Base-by-base conservation (phyloP, 306 rosid species). In the Corylus americana region DNA sequence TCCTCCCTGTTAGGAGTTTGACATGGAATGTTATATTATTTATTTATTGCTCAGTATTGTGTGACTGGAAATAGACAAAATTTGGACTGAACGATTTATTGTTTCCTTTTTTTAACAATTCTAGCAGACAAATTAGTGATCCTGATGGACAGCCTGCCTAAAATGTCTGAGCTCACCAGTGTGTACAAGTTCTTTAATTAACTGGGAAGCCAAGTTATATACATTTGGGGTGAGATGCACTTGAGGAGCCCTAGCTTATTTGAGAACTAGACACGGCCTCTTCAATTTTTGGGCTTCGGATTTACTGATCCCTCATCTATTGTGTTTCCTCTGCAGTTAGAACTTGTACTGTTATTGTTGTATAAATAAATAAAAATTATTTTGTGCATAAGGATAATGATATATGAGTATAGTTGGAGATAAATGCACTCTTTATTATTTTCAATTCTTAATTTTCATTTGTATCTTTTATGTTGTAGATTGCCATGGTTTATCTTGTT, bases 281-380 rank as follows among this genome's bases (percentile, higher is more conserved):
- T 61, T 64, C 81, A 70, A 61, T 54, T 88, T 77, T 44, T 58
- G 79, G 83, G 79, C 64, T 69, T 74, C 57, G 50, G 77, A 76
- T 79, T 72, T 74, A 62, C 48, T 79, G 76, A 74, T 79, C 71
- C 81, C 73, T 80, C 73, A 55, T 82, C 77, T 74, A 68, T 80
- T 73, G 72, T 73, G 37, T 73, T 80, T 59, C 68, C 47, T 72
- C 72, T 75, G 80, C 80, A 75, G 85, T 74, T 2, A 68, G 82
- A 80, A 78, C 66, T 29, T 86, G 74, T 66, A 74, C 81, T 83
- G 71, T 13, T 63, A 63, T 71, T 84, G 81, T 74, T 86, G 83
- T 83, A 83, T 83, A 86, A 86, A 83, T 81, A 80, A 83, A 49
- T 81, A 80, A 83, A 49, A 83, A 55, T 25, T 70, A 74, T 80